Percentiles rank a stretch among this genome's conserved stretches.
Conservation (phyloP, 768 basidiomycete genomes). For the Russula emetica region DNA sequence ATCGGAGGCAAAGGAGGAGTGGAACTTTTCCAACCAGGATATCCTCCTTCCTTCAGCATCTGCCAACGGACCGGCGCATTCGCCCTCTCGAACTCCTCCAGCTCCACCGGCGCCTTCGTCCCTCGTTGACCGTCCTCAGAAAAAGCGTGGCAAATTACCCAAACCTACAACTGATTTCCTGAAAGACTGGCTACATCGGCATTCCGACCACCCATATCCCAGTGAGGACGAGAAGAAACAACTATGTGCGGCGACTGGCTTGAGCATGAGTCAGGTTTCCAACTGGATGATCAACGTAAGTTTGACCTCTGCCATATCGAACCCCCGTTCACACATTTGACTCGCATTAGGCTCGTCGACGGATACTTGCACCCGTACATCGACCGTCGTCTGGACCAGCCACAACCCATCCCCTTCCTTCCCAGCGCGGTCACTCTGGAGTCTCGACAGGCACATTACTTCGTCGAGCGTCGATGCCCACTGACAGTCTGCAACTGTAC, state of each 20-base stretch:
- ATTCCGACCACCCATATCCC: constrained; percentile 86
- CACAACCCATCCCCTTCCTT: constrained; percentile 68
- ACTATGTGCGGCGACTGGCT: constrained; percentile 76
- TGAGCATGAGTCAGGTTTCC: constrained; percentile 86
- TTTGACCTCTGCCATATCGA: constrained; percentile 24
- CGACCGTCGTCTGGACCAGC: constrained; percentile 72
- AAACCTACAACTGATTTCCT: constrained; percentile 88
- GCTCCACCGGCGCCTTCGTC: constrained; percentile 44
- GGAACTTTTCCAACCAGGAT: constrained; percentile 60
- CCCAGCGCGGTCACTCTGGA: constrained; percentile 28
- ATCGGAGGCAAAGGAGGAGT: constrained; percentile 58
- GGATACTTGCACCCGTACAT: constrained; percentile 79
- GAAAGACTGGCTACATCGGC: constrained; percentile 83
- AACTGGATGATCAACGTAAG: constrained; percentile 91
- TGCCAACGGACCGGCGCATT: constrained; percentile 37
- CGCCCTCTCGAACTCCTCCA: constrained; percentile 47
- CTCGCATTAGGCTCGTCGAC: constrained; percentile 59
- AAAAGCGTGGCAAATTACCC: constrained; percentile 83
- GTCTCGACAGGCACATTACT: constrained; percentile 28
- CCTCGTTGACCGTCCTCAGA: constrained; percentile 70
- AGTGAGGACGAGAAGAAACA: constrained; percentile 90
- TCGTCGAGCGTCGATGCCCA: constrained; percentile 64
- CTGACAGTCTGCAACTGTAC: constrained; percentile 69
- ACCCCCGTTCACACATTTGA: constrained; percentile 23
- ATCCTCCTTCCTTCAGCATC: constrained; percentile 46